Conservation (phyloP, 345 rosid genomes). For the Lepidium sativum region DNA sequence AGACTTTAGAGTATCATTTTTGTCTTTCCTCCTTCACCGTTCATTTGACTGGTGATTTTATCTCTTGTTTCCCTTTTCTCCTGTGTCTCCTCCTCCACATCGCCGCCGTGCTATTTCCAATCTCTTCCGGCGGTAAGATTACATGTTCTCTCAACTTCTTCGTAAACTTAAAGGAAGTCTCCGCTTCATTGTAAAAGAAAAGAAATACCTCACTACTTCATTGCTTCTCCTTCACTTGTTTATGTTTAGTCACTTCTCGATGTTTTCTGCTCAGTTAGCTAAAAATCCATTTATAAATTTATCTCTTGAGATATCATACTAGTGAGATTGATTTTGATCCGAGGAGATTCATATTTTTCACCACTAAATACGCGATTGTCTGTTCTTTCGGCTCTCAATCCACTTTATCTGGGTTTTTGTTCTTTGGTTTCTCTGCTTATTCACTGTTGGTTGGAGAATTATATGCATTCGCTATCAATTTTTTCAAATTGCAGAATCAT, state of each 20-base stretch:
- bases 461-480: background rate
- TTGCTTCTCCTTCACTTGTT: background rate
- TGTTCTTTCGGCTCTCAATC: background rate
- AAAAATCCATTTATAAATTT: too few relatives aligned
- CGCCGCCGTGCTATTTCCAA: constrained; percentile 14
- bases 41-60: constrained; percentile 1
- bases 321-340: background rate
- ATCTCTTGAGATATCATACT: background rate
- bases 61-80: background rate
- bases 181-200: background rate
- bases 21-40: constrained; percentile 16
- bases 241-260: background rate
- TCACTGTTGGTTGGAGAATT: background rate
- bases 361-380: background rate
- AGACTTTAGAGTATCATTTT: background rate
- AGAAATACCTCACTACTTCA: too few relatives aligned
- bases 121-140: constrained; percentile 15
- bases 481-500: background rate
- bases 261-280: background rate
- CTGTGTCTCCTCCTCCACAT: constrained; percentile 9
- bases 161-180: background rate
- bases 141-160: background rate
- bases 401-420: background rate
- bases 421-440: background rate
- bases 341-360: background rate